Conservation (phyloP, 257 asterid genomes). For the Misopates orontium region DNA sequence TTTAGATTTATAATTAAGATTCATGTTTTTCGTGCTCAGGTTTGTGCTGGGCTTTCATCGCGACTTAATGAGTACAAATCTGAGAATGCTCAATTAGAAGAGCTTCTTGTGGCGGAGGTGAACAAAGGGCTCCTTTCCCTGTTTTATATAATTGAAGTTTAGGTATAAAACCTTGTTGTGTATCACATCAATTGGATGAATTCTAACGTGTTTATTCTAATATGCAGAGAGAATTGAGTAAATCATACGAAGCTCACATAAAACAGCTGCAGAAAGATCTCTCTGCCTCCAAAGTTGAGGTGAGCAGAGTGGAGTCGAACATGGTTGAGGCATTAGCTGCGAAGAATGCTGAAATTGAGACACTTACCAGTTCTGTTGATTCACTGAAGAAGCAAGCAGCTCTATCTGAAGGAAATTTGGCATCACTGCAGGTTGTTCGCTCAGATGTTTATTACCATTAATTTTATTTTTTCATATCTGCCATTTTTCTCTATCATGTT, state of each 20-base stretch:
- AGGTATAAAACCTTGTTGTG: conserved; percentile 10
- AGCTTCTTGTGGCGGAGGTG: conserved; percentile 96
- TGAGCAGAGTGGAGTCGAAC: conserved; percentile 69
- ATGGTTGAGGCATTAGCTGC: conserved; percentile 92
- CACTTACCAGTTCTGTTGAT: conserved; percentile 73
- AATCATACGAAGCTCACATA: conserved; percentile 77
- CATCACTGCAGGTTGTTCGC: conserved; percentile 76
- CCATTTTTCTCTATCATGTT: conserved; percentile 10
- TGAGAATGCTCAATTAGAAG: conserved; percentile 96
- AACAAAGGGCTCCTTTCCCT: conserved; percentile 23
- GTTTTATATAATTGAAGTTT: conserved; percentile 15
- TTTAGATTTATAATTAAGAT: conserved; percentile 13
- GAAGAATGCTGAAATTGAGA: conserved; percentile 95
- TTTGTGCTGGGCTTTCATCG: conserved; percentile 98
- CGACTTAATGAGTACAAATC: conserved; percentile 98
- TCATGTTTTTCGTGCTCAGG: conserved; percentile 49
- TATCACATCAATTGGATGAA: conserved; percentile 21
- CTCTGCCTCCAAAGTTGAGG: conserved; percentile 78
- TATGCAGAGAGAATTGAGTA: conserved; percentile 89
- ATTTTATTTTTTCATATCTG: conserved; percentile 20
- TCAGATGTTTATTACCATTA: conserved; percentile 22
- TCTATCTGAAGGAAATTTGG: conserved; percentile 85
- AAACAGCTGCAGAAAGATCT: conserved; percentile 84
- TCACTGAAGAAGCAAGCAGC: conserved; percentile 91
- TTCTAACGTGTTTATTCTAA: conserved; percentile 29